phyloP scores from a whole-genome alignment of 768 basidiomycete genomes.

The Termitomyces sp. region DNA sequence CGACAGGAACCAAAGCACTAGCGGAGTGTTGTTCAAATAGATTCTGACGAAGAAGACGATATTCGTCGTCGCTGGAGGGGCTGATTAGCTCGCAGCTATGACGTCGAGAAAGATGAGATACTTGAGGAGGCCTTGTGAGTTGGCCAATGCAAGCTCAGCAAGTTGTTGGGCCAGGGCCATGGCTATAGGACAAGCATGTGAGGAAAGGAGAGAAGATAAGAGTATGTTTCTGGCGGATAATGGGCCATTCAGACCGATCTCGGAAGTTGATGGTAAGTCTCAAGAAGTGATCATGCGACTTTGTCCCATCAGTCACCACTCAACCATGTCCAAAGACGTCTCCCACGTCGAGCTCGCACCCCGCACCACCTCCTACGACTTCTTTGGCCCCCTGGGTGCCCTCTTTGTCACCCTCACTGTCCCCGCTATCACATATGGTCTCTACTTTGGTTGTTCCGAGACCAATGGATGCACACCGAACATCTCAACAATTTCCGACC shows the following conservation, averaged over 20 bases:
- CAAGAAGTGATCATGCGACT: conserved; percentile 9
- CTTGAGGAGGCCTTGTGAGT: conserved; percentile 62
- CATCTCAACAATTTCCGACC: conserved; percentile 31
- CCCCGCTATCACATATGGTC: conserved; percentile 63
- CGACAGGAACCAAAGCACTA: conserved; percentile 22
- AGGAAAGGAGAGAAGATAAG: background rate
- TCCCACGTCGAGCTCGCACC: conserved; percentile 46
- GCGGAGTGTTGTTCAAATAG: conserved; percentile 56
- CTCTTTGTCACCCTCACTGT: conserved; percentile 63
- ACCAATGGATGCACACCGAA: conserved; percentile 61
- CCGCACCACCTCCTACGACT: conserved; percentile 69
- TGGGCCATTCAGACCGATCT: conserved; percentile 6
- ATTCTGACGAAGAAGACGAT: conserved; percentile 62
- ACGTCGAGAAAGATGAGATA: conserved; percentile 17
- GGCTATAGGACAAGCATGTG: conserved; percentile 12
- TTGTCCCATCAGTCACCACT: conserved; percentile 9
- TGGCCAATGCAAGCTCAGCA: conserved; percentile 62
- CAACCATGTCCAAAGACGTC: conserved; percentile 19
- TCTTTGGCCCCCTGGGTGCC: conserved; percentile 77
- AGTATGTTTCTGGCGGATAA: background rate
- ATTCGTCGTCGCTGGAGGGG: conserved; percentile 61
- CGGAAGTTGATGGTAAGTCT: conserved; percentile 6
- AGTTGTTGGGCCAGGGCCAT: conserved; percentile 58
- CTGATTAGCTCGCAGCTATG: background rate
- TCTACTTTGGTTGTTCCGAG: conserved; percentile 79